Evolutionary conservation across 805 yeast species (phyloP).

Genomic region (Grigorovia jiainica): DNA sequence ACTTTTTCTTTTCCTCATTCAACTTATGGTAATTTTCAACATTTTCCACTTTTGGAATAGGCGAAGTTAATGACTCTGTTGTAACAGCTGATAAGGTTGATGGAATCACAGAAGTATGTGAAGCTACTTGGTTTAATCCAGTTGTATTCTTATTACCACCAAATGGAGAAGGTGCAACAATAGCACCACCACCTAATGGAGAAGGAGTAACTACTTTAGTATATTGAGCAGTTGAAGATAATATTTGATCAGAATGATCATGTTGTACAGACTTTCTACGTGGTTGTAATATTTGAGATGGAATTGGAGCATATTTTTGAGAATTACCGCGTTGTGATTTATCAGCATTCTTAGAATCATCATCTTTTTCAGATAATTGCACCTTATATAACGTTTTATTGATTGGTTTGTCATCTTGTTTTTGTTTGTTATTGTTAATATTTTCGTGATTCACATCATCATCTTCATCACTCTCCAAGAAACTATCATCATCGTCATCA

Average conservation of each 20-base stretch:
- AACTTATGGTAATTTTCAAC: slow-evolving; percentile 20
- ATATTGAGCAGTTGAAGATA: too few species aligned
- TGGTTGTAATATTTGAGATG: background rate
- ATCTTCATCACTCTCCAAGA: slow-evolving; percentile 25
- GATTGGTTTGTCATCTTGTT: too few species aligned
- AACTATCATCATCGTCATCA: slow-evolving; percentile 30
- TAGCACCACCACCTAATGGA: background rate
- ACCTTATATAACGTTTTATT: too few species aligned
- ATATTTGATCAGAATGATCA: too few species aligned
- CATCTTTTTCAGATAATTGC: too few species aligned
- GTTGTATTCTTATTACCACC: background rate
- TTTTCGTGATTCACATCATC: background rate
- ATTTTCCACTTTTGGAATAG: background rate
- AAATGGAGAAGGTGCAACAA: background rate
- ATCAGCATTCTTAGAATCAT: background rate
- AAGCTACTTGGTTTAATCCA: too few species aligned
- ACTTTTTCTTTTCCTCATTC: slow-evolving; percentile 44
- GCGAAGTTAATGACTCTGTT: background rate
- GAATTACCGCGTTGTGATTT: background rate
- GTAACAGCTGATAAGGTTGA: background rate
- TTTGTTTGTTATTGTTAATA: background rate
- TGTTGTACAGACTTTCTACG: background rate
- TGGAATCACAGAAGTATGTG: background rate
- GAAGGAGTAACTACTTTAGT: background rate
- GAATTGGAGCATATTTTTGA: background rate